Conservation (phyloP, 2,329 filamentous ascomycete species). For the Neonectria coccinea region DNA sequence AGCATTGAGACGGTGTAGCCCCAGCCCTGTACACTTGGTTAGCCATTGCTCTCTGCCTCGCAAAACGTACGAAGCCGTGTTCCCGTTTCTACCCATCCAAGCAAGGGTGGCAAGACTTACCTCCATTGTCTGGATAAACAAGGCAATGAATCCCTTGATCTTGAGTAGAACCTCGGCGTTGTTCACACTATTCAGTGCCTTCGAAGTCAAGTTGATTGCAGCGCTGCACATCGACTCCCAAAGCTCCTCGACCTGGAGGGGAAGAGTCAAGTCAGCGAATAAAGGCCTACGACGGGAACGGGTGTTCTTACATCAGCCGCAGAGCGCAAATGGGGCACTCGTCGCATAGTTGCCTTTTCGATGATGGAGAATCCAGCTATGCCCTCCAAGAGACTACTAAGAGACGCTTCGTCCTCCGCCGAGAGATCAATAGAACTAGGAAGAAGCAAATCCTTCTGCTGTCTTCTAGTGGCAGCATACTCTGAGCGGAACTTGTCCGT, state of each 20-base stretch:
- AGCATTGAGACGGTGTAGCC: conserved; percentile 85
- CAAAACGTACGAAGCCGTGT: not conserved
- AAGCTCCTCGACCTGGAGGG: conserved; percentile 84
- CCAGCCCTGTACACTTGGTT: conserved; percentile 86
- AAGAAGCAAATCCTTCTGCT: conserved; percentile 91
- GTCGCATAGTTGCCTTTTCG: conserved; percentile 91
- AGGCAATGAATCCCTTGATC: conserved; percentile 90
- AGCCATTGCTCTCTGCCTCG: conserved; percentile 66
- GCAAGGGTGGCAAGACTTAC: conserved; percentile 77
- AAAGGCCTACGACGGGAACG: not conserved
- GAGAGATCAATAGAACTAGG: conserved; percentile 80
- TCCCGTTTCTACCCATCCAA: conserved; percentile 68
- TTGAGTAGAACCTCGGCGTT: conserved; percentile 93
- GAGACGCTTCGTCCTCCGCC: conserved; percentile 83
- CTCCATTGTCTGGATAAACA: conserved; percentile 99
- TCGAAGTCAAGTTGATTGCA: conserved; percentile 83
- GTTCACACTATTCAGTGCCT: conserved; percentile 80
- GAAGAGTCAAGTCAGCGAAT: conserved; percentile 19
- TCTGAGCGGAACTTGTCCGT: conserved; percentile 90
- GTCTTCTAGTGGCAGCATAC: conserved; percentile 89
- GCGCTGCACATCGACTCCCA: conserved; percentile 98
- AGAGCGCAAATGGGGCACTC: conserved; percentile 84
- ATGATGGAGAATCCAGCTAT: conserved; percentile 98
- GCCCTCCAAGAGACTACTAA: conserved; percentile 92
- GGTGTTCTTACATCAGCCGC: conserved; percentile 77